Conservation (phyloP, 2,329 filamentous ascomycete genomes). For the Nothophoma quercina region DNA sequence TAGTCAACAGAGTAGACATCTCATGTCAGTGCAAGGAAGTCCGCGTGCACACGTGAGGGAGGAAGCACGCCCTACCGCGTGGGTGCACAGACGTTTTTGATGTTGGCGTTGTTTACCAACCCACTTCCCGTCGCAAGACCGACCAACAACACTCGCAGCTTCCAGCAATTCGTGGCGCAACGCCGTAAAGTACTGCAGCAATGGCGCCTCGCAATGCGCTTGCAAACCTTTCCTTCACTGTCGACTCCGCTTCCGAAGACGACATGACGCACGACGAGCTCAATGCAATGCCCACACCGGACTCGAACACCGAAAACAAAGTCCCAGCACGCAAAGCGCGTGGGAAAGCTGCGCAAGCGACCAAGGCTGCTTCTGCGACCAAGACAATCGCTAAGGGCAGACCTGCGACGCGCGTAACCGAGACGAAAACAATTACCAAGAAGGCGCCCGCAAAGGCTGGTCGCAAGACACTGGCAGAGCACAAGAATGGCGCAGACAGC, state of each 20-base stretch:
- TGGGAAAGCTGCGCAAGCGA: constrained; percentile 38
- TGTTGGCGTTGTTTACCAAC: constrained; percentile 19
- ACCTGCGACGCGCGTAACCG: constrained; percentile 46
- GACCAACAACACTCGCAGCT: constrained; percentile 14
- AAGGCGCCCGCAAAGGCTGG: constrained; percentile 41
- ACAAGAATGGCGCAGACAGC: constrained; percentile 49
- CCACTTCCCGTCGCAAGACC: constrained; percentile 8
- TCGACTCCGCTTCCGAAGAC: constrained; percentile 53
- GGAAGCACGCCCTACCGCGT: constrained; percentile 12
- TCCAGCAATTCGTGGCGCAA: constrained; percentile 5
- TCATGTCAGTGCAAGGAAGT: too few species aligned
- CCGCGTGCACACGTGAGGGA: neutral
- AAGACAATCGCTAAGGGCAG: constrained; percentile 48
- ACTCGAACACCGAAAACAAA: constrained; percentile 52
- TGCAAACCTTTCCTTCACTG: constrained; percentile 48
- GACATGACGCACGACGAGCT: constrained; percentile 48
- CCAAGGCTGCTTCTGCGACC: constrained; percentile 31
- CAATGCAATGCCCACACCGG: constrained; percentile 48
- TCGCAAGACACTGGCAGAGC: constrained; percentile 53
- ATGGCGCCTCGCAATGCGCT: constrained; percentile 46
- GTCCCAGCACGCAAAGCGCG: constrained; percentile 45
- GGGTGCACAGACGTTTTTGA: constrained; percentile 1
- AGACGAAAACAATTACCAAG: constrained; percentile 51
- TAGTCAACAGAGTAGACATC: too few species aligned
- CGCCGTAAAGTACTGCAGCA: neutral